Conservation (phyloP, 1,139 yeast genomes). For the Magnusiomyces clavatus region DNA sequence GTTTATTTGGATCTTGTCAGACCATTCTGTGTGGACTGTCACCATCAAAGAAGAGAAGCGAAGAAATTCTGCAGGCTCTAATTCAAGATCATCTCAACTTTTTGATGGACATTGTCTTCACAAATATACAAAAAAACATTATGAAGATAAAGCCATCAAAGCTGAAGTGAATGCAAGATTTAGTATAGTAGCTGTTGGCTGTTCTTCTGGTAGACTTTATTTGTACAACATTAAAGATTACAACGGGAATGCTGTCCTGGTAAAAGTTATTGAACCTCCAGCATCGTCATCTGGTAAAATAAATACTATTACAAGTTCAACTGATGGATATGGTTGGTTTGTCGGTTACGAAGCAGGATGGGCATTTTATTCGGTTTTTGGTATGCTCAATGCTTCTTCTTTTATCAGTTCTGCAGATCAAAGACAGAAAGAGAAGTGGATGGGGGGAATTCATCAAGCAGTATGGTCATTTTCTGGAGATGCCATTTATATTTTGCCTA, state of each 20-base stretch:
- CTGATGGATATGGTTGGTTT: conserved; percentile 32
- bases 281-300: conserved; percentile 27
- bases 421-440: conserved; percentile 26
- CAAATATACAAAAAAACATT: conserved; percentile 11
- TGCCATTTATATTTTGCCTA: conserved; percentile 23
- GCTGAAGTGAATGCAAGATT: conserved; percentile 33
- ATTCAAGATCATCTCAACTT: conserved; percentile 6
- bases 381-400: conserved; percentile 31
- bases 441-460: conserved; percentile 27
- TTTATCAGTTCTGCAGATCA: conserved; percentile 24
- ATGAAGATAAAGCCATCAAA: conserved; percentile 21
- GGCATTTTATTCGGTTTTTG: conserved; percentile 34
- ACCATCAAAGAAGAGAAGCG: conserved; percentile 17
- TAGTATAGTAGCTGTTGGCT: conserved; percentile 32
- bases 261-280: conserved; percentile 27
- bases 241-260: conserved; percentile 25
- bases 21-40: conserved; percentile 16
- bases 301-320: conserved; percentile 28
- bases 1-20: conserved; percentile 12
- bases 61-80: conserved; percentile 13
- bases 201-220: conserved; percentile 26
- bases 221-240: conserved; percentile 32
- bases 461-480: conserved; percentile 31
- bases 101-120: conserved; percentile 23
- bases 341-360: conserved; percentile 34